Percentiles rank a stretch among this genome's conserved stretches.
Evolutionary conservation across 2,329 filamentous ascomycete species (phyloP).

Genomic region (Fusarium proliferatum): DNA sequence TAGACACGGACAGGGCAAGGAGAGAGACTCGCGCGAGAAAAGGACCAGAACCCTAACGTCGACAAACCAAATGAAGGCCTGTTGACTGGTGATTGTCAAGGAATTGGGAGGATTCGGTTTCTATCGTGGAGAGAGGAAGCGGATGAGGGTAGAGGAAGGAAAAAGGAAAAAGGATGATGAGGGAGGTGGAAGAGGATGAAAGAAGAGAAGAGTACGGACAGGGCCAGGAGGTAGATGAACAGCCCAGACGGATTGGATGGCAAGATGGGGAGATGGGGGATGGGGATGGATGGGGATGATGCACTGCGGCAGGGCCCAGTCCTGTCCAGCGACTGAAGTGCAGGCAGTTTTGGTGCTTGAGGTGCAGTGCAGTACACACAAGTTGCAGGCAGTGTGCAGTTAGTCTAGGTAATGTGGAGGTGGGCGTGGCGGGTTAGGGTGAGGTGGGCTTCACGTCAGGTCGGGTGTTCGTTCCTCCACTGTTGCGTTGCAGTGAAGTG

Average conservation of each 20-base stretch:
- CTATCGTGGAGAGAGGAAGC: constrained; percentile 45
- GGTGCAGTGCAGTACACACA: background rate
- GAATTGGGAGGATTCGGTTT: constrained; percentile 52
- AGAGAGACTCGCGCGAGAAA: constrained; percentile 47
- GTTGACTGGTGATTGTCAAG: constrained; percentile 50
- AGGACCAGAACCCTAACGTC: constrained; percentile 48
- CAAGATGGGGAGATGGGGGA: constrained; percentile 43
- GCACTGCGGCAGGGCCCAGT: constrained; percentile 15
- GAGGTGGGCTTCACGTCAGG: constrained; percentile 10
- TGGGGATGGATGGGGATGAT: constrained; percentile 42
- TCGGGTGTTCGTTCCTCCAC: constrained; percentile 37
- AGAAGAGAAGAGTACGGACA: constrained; percentile 30
- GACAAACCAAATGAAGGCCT: constrained; percentile 47
- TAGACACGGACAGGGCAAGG: constrained; percentile 43
- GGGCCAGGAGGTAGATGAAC: constrained; percentile 33
- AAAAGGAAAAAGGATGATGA: constrained; percentile 38
- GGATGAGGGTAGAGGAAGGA: constrained; percentile 35
- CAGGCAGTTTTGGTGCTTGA: background rate
- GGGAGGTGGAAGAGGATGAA: constrained; percentile 43
- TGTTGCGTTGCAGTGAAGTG: constrained; percentile 12
- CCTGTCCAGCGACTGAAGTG: constrained; percentile 2
- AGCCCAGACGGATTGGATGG: constrained; percentile 32
- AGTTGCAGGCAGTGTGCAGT: constrained; percentile 9
- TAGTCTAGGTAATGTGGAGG: constrained; percentile 37
- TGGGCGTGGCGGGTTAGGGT: constrained; percentile 37